These are phyloP conservation scores for Bacidia rubella DNA, from an alignment of 495 filamentous ascomycete species.

Conservation along the genomic window DNA sequence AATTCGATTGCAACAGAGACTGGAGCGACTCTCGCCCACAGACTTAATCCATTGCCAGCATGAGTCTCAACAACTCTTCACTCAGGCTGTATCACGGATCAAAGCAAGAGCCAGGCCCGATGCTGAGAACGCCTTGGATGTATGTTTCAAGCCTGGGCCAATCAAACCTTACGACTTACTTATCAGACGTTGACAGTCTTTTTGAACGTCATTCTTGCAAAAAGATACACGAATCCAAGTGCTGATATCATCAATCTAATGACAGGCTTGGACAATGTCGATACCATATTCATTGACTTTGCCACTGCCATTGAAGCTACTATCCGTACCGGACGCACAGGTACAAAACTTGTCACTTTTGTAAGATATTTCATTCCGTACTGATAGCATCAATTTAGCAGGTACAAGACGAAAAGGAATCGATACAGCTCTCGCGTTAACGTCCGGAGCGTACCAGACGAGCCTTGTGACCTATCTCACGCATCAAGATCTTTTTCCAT, in stretches of 20 bases:
- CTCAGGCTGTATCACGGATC: slow-evolving; percentile 53
- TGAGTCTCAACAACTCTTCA: slow-evolving; percentile 69
- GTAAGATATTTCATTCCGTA: slow-evolving; percentile 2
- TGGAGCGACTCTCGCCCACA: slow-evolving; percentile 54
- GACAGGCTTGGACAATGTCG: slow-evolving; percentile 76
- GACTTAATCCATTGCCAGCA: slow-evolving; percentile 53
- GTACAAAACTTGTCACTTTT: slow-evolving; percentile 27
- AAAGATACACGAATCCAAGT: slow-evolving; percentile 90
- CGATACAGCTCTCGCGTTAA: slow-evolving; percentile 64
- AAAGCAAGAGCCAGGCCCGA: slow-evolving; percentile 46
- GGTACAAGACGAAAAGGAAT: slow-evolving; percentile 68
- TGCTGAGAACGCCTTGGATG: slow-evolving; percentile 78
- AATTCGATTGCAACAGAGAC: slow-evolving; percentile 45
- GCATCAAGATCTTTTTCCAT: slow-evolving; percentile 84
- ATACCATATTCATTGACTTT: slow-evolving; percentile 76
- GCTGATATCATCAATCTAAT: slow-evolving; percentile 86
- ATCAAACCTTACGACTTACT: slow-evolving; percentile 27
- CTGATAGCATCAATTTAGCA: slow-evolving; percentile 31
- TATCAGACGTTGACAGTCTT: slow-evolving; percentile 79
- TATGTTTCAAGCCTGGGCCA: slow-evolving; percentile 31
- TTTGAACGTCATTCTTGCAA: slow-evolving; percentile 62
- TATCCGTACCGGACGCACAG: slow-evolving; percentile 61
- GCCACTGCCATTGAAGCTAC: slow-evolving; percentile 66
- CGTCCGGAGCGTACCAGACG: slow-evolving; percentile 89
- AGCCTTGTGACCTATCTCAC: slow-evolving; percentile 90